Base-by-base conservation (phyloP, 2,329 filamentous ascomycete genomes). In the Xylaria sp. region DNA sequence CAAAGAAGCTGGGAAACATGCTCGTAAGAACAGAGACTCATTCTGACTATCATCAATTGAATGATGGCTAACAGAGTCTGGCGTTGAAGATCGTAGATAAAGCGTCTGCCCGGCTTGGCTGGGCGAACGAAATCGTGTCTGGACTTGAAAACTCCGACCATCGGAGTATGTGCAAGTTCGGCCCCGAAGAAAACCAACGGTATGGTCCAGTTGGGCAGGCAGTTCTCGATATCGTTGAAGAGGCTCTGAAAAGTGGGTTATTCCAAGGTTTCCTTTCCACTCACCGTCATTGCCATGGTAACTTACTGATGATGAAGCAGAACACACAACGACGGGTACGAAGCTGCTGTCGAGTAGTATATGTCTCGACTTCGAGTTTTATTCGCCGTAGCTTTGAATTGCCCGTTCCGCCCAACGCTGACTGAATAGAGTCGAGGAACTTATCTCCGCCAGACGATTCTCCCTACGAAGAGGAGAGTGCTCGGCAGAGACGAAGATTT, bases 241-340 rank as follows among this genome's bases (percentile, higher is more conserved):
- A 42, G 37, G 37, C 37, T 10, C 11, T 42, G 37, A 42, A 42
- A 42, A 13, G 37, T 42, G 8, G 37, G 37, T 30, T 30, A 30
- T 30, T 4, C 23, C 23, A 5, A 30, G 23, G 23, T 30, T 30
- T 30, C 23, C 5, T 30, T 30, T 30, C 3, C 23, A 30, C 23
- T 30, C 23, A 30, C 23, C 23, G 23, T 30, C 2, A 30, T 30
- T 30, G 23, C 23, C 2, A 30, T 30, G 23, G 2, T 30, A 30
- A 30, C 23, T 30, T 30, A 30, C 4, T 30, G 23, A 30, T 30
- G 23, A 30, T 30, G 23, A 30, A 30, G 23, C 23, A 30, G 23
- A 30, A 30, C 23, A 5, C 23, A 5, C 11, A 35, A 51, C 13
- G 34, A 60, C 19, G 54, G 52, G 35, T 60, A 62, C 46, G 50